Percentiles rank a stretch among this genome's conserved stretches.
phyloP scores from a whole-genome alignment of 805 yeast genomes.

The Metschnikowia peoriensis region DNA sequence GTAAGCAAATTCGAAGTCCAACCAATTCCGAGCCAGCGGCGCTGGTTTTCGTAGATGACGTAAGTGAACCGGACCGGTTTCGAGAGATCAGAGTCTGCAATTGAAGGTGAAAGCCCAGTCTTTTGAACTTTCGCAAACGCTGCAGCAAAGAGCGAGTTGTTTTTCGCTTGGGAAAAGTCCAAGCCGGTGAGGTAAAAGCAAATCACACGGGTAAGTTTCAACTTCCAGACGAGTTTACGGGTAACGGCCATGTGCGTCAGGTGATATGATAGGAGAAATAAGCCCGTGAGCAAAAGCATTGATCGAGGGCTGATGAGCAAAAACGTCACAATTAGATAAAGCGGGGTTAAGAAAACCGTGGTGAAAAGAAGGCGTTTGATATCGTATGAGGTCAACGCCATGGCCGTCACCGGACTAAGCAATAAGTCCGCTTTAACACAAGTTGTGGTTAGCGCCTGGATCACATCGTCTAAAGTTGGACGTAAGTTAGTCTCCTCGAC shows the following conservation, averaged over 20 bases:
- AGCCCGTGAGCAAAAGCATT: constrained; percentile 56
- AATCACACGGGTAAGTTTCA: constrained; percentile 63
- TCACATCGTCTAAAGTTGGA: constrained; percentile 85
- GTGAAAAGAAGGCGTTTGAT: constrained; percentile 78
- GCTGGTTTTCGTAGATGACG: constrained; percentile 89
- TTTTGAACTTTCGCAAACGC: constrained; percentile 54
- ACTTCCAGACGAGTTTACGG: constrained; percentile 81
- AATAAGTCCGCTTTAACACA: constrained; percentile 75
- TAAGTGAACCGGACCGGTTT: constrained; percentile 79
- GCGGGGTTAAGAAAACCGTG: constrained; percentile 80
- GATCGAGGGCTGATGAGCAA: constrained; percentile 71
- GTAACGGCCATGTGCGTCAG: constrained; percentile 83
- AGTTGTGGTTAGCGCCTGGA: constrained; percentile 70
- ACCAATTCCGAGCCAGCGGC: constrained; percentile 97
- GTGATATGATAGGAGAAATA: constrained; percentile 74
- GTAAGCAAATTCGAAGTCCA: constrained; percentile 93
- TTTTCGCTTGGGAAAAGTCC: constrained; percentile 55
- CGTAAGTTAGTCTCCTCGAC: constrained; percentile 57
- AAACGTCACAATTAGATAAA: constrained; percentile 68
- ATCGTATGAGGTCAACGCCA: constrained; percentile 75
- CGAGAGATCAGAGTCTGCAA: constrained; percentile 11
- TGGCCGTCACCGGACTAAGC: constrained; percentile 72
- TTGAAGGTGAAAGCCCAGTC: constrained; percentile 12
- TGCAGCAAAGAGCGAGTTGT: constrained; percentile 50
- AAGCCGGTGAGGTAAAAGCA: constrained; percentile 86